Percentiles rank a stretch among this genome's conserved stretches.
phyloP scores from a whole-genome alignment of 768 basidiomycete genomes.

The Amanita brunnescens region DNA sequence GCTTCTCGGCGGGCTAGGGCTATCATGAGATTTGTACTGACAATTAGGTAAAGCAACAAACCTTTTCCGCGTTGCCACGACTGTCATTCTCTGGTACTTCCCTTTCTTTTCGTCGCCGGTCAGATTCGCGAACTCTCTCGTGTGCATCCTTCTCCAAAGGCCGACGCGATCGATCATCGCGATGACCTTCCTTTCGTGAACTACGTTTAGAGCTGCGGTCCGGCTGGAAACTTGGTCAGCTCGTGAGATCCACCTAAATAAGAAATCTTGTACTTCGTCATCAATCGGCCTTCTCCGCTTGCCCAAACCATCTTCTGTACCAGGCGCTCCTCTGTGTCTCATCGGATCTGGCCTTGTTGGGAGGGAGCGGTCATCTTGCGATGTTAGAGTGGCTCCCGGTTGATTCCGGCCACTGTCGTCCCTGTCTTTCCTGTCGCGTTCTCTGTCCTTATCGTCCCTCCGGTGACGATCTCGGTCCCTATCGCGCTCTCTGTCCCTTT shows the following conservation, averaged over 20 bases:
- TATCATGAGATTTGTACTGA: neutral
- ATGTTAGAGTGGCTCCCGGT: slow-evolving; percentile 20
- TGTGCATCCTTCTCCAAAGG: slow-evolving; percentile 59
- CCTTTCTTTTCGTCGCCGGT: slow-evolving; percentile 60
- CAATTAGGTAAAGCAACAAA: slow-evolving; percentile 19
- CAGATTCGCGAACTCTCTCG: slow-evolving; percentile 58
- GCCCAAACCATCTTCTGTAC: slow-evolving; percentile 57
- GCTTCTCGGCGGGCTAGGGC: slow-evolving; percentile 10
- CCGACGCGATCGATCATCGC: slow-evolving; percentile 66
- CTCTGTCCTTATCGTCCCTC: slow-evolving; percentile 34
- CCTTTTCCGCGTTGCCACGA: slow-evolving; percentile 51
- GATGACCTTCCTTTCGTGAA: slow-evolving; percentile 68
- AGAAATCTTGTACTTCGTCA: slow-evolving; percentile 53
- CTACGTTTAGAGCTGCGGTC: slow-evolving; percentile 76
- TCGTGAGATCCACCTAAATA: slow-evolving; percentile 5
- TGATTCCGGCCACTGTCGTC: slow-evolving; percentile 52
- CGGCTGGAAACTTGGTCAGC: slow-evolving; percentile 31
- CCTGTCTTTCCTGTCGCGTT: slow-evolving; percentile 51
- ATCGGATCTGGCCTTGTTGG: slow-evolving; percentile 52
- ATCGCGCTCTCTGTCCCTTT: slow-evolving; percentile 50
- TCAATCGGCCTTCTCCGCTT: slow-evolving; percentile 63
- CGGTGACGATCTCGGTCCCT: slow-evolving; percentile 43
- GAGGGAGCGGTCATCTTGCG: slow-evolving; percentile 45
- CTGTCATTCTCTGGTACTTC: slow-evolving; percentile 44
- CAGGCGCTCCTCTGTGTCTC: slow-evolving; percentile 41